Evolutionary conservation across 148 eudicot species (phyloP), one percentile per base, ranked within the genome.

Genomic region (Bassia scoparia): DNA sequence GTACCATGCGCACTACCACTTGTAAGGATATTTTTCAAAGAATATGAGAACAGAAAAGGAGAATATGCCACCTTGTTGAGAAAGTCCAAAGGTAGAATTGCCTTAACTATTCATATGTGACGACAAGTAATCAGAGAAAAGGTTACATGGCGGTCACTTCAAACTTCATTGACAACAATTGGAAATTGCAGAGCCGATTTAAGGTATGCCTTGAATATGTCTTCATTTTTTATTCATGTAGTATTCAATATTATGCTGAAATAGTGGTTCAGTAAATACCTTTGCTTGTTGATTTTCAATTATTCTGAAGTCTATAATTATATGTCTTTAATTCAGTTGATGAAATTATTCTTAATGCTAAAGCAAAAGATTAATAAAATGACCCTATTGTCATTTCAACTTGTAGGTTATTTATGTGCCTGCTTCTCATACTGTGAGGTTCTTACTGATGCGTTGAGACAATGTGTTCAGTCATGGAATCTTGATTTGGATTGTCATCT

Each of bases 141-240:
- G 78, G 77, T 2, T 83, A 70, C 34, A 80, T 74, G 83, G 76
- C 76, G 5, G 31, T 80, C 10, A 77, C 81, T 15, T 65, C 83
- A 0, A 81, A 80, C 24, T 77, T 38, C 41, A 77, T 83, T 49
- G 79, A 80, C 44, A 50, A 64, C 2, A 29, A 44, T 5, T 77
- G 81, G 76, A 41, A 33, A 1, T 18, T 80, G 31, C 66, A 67
- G 49, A 77, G 49, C 66, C 50, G 50, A 8, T 70, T 80, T 3
- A 6, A 35, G 1, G 58, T 33, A 53, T 71, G 58, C 21, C 43
- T 5, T 5, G 9, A 34, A 11, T 35, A 23, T 9, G 18, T 71
- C 3, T 9, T 21, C 35, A 7, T 34, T 8, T 21, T 53, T 30
- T 53, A 11, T 5, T 49, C 21, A 20, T n/a, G 50, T 3, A 18